Percentiles rank a stretch among this genome's conserved stretches.
Conservation (phyloP, 2,329 filamentous ascomycete genomes). For the Fusarium napiforme region DNA sequence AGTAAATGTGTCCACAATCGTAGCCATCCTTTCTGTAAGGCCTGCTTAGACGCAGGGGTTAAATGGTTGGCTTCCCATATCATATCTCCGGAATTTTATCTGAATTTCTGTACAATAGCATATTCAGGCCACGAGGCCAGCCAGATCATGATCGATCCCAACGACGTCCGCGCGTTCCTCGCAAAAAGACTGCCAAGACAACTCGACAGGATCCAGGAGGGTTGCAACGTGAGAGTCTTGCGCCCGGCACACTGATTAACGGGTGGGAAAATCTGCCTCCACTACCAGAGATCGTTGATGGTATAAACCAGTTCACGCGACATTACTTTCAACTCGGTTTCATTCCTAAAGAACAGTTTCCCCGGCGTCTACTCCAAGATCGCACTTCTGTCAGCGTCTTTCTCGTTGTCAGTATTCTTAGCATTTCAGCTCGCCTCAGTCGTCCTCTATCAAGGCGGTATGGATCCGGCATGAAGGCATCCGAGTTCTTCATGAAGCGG, state of each 20-base stretch:
- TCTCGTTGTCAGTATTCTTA: conserved; percentile 65
- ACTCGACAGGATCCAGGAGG: conserved; percentile 54
- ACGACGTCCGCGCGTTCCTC: conserved; percentile 60
- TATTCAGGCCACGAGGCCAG: conserved; percentile 64
- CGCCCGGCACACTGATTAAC: conserved; percentile 43
- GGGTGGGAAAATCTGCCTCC: conserved; percentile 64
- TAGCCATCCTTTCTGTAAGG: conserved; percentile 60
- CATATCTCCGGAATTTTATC: neutral
- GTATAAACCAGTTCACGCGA: conserved; percentile 62
- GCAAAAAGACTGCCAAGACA: conserved; percentile 60
- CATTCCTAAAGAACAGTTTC: conserved; percentile 64
- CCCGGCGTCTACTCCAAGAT: conserved; percentile 58
- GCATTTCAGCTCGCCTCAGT: conserved; percentile 66
- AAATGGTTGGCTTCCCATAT: conserved; percentile 56
- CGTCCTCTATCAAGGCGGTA: conserved; percentile 59
- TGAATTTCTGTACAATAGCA: conserved; percentile 48
- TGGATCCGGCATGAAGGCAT: conserved; percentile 62
- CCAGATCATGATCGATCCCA: conserved; percentile 66
- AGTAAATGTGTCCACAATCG: conserved; percentile 66
- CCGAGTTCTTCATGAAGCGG: conserved; percentile 64
- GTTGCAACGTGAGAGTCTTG: conserved; percentile 49
- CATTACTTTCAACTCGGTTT: conserved; percentile 71
- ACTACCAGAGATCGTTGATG: conserved; percentile 61
- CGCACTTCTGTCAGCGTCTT: conserved; percentile 63
- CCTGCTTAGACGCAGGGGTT: conserved; percentile 63